Evolutionary conservation across 2,329 filamentous ascomycete genomes (phyloP).

Genomic region (Colletotrichum camelliae): DNA sequence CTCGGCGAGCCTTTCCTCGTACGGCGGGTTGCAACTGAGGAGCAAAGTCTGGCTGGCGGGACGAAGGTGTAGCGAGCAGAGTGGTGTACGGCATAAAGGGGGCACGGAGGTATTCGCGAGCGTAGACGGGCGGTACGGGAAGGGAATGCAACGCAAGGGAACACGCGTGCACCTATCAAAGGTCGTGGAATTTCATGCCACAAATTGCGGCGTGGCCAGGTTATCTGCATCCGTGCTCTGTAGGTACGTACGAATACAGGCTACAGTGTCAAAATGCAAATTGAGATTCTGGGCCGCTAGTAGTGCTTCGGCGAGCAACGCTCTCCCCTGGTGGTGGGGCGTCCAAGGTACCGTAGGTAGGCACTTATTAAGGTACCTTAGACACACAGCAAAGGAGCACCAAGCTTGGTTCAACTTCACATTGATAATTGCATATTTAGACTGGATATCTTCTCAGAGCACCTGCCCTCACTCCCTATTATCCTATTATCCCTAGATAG

Average conservation of each 20-base stretch:
- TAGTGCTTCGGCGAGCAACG: background rate
- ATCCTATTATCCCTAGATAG: background rate
- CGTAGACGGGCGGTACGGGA: background rate
- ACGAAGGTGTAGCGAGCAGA: background rate
- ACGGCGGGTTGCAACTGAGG: background rate
- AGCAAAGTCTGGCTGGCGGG: background rate
- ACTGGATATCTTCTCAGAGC: background rate
- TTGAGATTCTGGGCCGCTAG: background rate
- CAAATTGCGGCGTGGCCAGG: background rate
- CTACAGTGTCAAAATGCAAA: background rate
- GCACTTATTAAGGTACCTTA: no score
- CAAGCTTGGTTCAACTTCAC: background rate
- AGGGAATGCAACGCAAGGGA: constrained; percentile 20
- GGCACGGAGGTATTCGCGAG: constrained; percentile 2
- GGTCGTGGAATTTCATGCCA: constrained; percentile 4
- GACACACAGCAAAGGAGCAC: background rate
- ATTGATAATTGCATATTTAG: background rate
- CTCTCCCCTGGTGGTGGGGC: background rate
- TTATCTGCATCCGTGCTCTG: background rate
- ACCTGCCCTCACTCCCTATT: background rate
- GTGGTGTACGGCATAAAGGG: constrained; percentile 1
- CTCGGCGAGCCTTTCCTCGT: background rate
- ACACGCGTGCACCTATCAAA: constrained; percentile 20
- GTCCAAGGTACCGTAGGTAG: background rate
- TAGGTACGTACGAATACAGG: background rate